Evolutionary conservation across 2,329 filamentous ascomycete species (phyloP).

Genomic region (Canariomyces notabilis): DNA sequence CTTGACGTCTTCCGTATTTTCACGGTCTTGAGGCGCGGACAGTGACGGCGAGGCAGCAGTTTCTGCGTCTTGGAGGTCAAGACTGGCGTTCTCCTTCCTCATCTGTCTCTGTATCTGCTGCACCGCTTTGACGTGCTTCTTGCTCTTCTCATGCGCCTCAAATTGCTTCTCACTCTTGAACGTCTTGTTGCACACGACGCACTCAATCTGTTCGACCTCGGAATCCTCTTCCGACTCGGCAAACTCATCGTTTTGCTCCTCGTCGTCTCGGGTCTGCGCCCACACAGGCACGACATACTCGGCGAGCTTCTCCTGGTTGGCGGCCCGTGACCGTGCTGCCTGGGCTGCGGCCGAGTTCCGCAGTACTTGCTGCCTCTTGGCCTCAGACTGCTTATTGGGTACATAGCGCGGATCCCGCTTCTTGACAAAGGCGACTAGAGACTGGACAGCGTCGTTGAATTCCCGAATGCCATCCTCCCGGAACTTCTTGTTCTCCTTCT

Average conservation of each 20-base stretch:
- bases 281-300: slow-evolving; percentile 66
- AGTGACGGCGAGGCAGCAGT: background rate
- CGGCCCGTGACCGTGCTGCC: slow-evolving; percentile 74
- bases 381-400: slow-evolving; percentile 70
- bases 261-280: slow-evolving; percentile 58
- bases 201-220: slow-evolving; percentile 61
- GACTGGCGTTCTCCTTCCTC: slow-evolving; percentile 67
- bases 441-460: slow-evolving; percentile 88
- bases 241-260: slow-evolving; percentile 52
- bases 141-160: slow-evolving; percentile 89
- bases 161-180: slow-evolving; percentile 94
- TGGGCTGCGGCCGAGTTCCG: slow-evolving; percentile 78
- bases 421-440: slow-evolving; percentile 79
- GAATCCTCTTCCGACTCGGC: slow-evolving; percentile 50
- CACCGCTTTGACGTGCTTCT: slow-evolving; percentile 87
- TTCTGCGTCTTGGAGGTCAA: slow-evolving; percentile 40
- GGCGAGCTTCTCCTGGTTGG: slow-evolving; percentile 69
- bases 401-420: slow-evolving; percentile 87
- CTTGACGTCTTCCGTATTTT: slow-evolving; percentile 27
- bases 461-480: slow-evolving; percentile 79
- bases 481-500: slow-evolving; percentile 86
- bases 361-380: slow-evolving; percentile 71
- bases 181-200: slow-evolving; percentile 68
- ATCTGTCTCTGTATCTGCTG: slow-evolving; percentile 77
- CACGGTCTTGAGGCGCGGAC: slow-evolving; percentile 10